Percentiles rank a stretch among this genome's conserved stretches.
phyloP scores from a whole-genome alignment of 139 green algal species.

The Tetradesmus obliquus region DNA sequence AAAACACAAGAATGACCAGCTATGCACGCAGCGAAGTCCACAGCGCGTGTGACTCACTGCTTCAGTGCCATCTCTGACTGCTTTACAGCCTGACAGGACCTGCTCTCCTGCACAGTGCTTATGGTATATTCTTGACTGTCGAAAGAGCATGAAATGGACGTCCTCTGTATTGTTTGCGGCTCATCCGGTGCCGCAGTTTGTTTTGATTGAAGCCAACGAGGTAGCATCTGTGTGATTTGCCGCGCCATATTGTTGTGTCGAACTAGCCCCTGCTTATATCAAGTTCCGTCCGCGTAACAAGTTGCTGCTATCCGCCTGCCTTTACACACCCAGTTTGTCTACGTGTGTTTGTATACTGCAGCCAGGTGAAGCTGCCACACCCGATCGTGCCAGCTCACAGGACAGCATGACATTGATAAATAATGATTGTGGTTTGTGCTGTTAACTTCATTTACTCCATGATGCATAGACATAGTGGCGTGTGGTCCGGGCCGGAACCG shows the following conservation, averaged over 20 bases:
- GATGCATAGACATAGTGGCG: background rate
- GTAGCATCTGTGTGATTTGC: background rate
- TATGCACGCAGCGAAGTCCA: background rate
- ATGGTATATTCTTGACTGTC: background rate
- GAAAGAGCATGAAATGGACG: no score
- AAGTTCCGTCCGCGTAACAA: background rate
- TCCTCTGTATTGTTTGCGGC: background rate
- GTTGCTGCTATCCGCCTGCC: background rate
- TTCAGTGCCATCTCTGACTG: background rate
- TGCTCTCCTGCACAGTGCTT: background rate
- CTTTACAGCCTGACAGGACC: background rate
- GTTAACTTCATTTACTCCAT: background rate
- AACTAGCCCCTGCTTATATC: background rate
- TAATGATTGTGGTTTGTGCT: background rate
- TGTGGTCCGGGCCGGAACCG: background rate
- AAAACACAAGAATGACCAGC: background rate
- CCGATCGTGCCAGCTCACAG: background rate
- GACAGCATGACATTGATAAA: no score
- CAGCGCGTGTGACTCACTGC: background rate
- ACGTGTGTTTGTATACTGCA: background rate
- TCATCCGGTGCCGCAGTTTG: background rate
- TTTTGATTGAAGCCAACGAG: background rate
- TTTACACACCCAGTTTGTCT: background rate
- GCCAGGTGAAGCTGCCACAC: background rate
- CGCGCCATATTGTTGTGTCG: background rate